These are phyloP conservation scores for Leccinum proximum DNA, from an alignment of 1,284 basidiomycete genomes.

Conservation along the genomic window DNA sequence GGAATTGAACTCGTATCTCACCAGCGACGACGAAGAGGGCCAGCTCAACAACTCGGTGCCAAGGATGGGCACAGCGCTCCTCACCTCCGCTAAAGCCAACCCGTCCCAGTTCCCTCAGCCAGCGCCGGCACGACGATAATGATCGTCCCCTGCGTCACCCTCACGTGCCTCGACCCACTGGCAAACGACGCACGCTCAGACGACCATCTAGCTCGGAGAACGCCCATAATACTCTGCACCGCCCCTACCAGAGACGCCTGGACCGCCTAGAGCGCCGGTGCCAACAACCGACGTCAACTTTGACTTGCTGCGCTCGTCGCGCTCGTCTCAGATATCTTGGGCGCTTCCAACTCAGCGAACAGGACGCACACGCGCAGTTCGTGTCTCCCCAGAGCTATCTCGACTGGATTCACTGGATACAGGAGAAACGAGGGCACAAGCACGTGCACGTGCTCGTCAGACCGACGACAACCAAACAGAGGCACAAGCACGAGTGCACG, in stretches of 20 bases:
- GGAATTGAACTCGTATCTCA: slow-evolving; percentile 79
- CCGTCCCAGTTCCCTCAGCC: slow-evolving; percentile 26
- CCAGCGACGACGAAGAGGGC: slow-evolving; percentile 55
- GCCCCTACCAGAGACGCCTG: slow-evolving; percentile 26
- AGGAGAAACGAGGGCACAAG: slow-evolving; percentile 28
- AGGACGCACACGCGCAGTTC: slow-evolving; percentile 63
- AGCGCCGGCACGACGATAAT: not conserved
- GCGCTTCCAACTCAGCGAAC: slow-evolving; percentile 53
- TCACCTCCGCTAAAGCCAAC: slow-evolving; percentile 56
- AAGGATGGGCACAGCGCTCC: slow-evolving; percentile 56
- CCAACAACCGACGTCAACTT: slow-evolving; percentile 69
- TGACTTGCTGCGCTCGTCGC: slow-evolving; percentile 80
- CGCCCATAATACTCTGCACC: slow-evolving; percentile 23
- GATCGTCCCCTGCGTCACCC: slow-evolving; percentile 37
- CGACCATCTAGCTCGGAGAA: slow-evolving; percentile 69
- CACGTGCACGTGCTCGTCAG: slow-evolving; percentile 4
- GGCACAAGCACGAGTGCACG: not conserved
- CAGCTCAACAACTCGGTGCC: slow-evolving; percentile 72
- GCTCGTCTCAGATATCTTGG: slow-evolving; percentile 74
- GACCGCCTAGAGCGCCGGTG: slow-evolving; percentile 21
- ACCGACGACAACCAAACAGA: slow-evolving; percentile 16
- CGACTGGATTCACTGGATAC: slow-evolving; percentile 45
- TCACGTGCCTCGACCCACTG: slow-evolving; percentile 63
- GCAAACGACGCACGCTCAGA: slow-evolving; percentile 25
- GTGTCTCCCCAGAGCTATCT: slow-evolving; percentile 51